These are phyloP conservation scores for Russula brevipes DNA, from an alignment of 768 basidiomycete genomes.

Conservation along the genomic window DNA sequence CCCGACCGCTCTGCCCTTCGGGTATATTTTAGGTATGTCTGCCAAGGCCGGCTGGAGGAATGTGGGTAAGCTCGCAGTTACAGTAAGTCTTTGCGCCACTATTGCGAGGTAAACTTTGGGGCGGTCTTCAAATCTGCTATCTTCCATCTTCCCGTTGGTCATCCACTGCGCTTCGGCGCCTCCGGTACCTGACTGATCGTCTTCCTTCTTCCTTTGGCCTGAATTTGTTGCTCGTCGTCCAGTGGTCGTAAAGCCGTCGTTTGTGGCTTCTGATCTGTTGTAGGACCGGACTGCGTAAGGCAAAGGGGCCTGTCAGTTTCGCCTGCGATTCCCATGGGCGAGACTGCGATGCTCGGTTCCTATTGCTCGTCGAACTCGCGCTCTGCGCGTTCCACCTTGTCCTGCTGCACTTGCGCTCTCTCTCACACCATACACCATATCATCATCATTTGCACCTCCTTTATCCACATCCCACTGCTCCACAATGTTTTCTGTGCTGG, in stretches of 20 bases:
- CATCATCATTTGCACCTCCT: neutral
- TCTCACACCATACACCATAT: neutral
- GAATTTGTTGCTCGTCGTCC: neutral
- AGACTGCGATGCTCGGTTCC: neutral
- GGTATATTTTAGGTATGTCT: neutral
- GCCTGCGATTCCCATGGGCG: neutral
- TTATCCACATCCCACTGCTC: neutral
- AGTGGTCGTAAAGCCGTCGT: neutral
- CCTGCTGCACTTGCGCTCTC: neutral
- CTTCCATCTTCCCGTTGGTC: neutral
- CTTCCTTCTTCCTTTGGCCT: neutral
- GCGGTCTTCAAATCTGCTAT: too few relatives aligned
- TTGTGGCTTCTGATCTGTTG: neutral
- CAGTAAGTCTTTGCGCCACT: too few relatives aligned
- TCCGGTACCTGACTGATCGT: neutral
- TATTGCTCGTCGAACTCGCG: neutral
- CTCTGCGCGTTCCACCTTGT: neutral
- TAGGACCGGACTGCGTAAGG: neutral
- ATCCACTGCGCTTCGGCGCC: neutral
- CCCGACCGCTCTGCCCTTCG: neutral
- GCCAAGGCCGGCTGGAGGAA: neutral
- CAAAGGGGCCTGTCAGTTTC: neutral
- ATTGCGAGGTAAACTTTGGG: too few relatives aligned
- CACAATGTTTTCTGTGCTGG: conserved; percentile 11
- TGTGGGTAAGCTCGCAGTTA: neutral